A percentile compares a stretch with the other conserved stretches of the same genome.
Evolutionary conservation across 1,284 basidiomycete species (phyloP).

Genomic region (Microbotryum saponariae): DNA sequence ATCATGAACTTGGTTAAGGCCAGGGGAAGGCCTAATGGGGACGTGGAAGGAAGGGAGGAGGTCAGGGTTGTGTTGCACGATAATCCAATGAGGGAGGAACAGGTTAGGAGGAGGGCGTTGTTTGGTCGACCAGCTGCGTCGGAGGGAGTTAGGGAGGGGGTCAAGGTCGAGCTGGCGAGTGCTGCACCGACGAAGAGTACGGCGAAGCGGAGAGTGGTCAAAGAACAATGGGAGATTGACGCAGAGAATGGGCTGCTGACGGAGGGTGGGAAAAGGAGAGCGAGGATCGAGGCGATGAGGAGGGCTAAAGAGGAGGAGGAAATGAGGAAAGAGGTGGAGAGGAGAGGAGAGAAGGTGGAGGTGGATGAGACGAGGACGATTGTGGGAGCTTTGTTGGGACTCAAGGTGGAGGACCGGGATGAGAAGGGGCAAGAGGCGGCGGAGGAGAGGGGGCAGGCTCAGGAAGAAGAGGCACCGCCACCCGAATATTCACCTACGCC

Average conservation of each 20-base stretch:
- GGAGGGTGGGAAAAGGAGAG: conserved; percentile 11
- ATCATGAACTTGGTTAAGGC: conserved; percentile 16
- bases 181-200: too few relatives aligned
- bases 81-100: conserved; percentile 1
- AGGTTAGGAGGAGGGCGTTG: conserved; percentile 9
- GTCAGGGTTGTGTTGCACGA: too few relatives aligned
- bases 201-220: conserved; percentile 3
- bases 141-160: background rate
- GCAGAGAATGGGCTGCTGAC: conserved; percentile 17
- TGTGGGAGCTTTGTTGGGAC: background rate
- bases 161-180: too few relatives aligned
- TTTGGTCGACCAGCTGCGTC: background rate
- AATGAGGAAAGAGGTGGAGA: background rate
- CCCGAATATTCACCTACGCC: background rate
- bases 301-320: background rate
- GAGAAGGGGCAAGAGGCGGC: background rate
- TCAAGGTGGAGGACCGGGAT: too few relatives aligned
- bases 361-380: background rate
- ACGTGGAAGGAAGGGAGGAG: conserved; percentile 3
- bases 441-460: background rate
- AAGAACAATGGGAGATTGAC: conserved; percentile 22
- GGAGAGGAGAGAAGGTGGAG: background rate
- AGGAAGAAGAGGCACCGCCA: background rate
- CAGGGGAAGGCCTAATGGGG: background rate
- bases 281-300: conserved; percentile 7